Evolutionary conservation across 2,329 filamentous ascomycete species (phyloP).

Genomic region (Sporothrix brunneoviolacea): DNA sequence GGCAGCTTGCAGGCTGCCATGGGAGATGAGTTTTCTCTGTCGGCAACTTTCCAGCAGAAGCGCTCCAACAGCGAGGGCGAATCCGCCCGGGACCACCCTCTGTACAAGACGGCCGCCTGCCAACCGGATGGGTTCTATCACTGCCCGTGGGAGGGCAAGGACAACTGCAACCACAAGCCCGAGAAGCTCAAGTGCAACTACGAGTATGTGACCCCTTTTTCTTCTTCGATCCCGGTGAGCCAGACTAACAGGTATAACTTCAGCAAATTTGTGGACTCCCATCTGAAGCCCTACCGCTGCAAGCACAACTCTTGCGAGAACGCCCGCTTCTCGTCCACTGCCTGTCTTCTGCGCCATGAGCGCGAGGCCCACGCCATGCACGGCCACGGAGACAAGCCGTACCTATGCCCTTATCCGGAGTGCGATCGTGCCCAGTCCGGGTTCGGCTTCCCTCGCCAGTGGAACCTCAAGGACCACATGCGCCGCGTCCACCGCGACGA

Average conservation of each 20-base stretch:
- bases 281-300: constrained; percentile 94
- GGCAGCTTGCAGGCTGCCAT: constrained; percentile 16
- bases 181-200: constrained; percentile 99
- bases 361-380: constrained; percentile 94
- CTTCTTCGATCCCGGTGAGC: background rate
- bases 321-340: constrained; percentile 88
- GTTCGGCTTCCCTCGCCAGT: constrained; percentile 88
- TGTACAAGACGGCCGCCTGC: constrained; percentile 62
- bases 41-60: constrained; percentile 35
- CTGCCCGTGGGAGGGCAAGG: constrained; percentile 74
- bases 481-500: constrained; percentile 77
- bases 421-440: constrained; percentile 77
- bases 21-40: constrained; percentile 32
- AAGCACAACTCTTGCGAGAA: constrained; percentile 78
- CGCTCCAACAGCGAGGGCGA: constrained; percentile 48
- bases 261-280: constrained; percentile 96
- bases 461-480: constrained; percentile 97
- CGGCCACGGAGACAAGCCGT: constrained; percentile 87
- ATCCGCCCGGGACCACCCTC: constrained; percentile 57
- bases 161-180: constrained; percentile 76
- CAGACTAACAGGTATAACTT: background rate
- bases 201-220: constrained; percentile 58
- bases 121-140: constrained; percentile 77
- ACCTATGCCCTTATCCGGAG: constrained; percentile 78
- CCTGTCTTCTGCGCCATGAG: constrained; percentile 89